These are phyloP conservation scores for Zymoseptoria ardabiliae DNA, from an alignment of 2,329 filamentous ascomycete genomes.

Conservation along the genomic window DNA sequence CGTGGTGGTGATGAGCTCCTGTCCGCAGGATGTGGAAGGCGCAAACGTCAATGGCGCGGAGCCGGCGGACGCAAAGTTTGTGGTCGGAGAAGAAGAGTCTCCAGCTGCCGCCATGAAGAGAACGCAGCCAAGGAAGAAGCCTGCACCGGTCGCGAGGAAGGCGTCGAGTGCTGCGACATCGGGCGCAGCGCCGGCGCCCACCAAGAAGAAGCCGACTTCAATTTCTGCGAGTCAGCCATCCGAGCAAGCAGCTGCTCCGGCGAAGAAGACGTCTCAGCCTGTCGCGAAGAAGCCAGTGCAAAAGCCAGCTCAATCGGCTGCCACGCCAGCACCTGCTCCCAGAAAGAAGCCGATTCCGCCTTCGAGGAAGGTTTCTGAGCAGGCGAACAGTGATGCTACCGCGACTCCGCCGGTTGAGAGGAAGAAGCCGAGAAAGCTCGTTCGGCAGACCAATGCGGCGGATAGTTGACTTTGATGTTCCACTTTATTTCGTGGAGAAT, in stretches of 20 bases:
- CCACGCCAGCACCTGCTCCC: conserved; percentile 4
- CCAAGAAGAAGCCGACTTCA: conserved; percentile 10
- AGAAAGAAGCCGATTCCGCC: conserved; percentile 6
- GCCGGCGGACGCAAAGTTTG: conserved; percentile 39
- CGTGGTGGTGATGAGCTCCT: conserved; percentile 42
- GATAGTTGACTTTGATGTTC: not conserved
- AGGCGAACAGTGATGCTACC: not conserved
- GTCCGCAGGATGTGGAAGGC: conserved; percentile 36
- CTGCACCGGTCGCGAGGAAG: conserved; percentile 12
- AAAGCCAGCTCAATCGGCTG: conserved; percentile 12
- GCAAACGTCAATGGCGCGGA: conserved; percentile 36
- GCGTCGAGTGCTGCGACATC: conserved; percentile 5
- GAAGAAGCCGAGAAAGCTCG: conserved; percentile 27
- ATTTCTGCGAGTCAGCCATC: not conserved
- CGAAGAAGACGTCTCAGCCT: conserved; percentile 7
- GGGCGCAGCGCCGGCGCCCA: conserved; percentile 3
- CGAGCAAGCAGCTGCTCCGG: conserved; percentile 1
- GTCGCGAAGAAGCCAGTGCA: conserved; percentile 12
- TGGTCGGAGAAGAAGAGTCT: conserved; percentile 28
- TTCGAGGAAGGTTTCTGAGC: not conserved
- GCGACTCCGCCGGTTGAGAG: conserved; percentile 19
- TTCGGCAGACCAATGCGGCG: not conserved
- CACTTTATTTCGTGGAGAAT: not conserved
- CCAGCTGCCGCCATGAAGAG: conserved; percentile 13
- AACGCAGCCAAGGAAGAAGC: conserved; percentile 17